Base-by-base conservation (phyloP, 352 stramenopile species). In the Phytopythium helicoides region DNA sequence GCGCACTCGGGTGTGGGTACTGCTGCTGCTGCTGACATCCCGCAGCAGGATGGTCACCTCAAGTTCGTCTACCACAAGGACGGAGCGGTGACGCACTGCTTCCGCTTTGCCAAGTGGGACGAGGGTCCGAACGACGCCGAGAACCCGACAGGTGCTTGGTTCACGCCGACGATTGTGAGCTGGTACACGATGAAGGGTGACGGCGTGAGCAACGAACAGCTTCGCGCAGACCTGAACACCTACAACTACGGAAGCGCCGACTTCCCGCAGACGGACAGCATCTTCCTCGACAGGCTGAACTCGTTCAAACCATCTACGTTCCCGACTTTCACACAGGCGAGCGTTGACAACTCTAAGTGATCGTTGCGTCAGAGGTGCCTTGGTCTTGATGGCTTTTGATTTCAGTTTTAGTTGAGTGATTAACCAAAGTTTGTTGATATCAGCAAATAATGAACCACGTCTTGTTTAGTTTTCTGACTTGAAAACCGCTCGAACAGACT, bases 131-230 rank as follows among this genome's bases (percentile, higher is more conserved):
- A 33, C 28, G 28, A 33, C 9, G 52, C 52, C 4, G 52, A 58
- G 42, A 58, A 58, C 23, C 41, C 41, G 19, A 11, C 6, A n/a
- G 40, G 52, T 16, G 7, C 31, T 11, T 58, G 8, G 4, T 16
- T 58, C 2, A 53, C 36, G 2, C 52, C 52, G 8, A 52, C 40
- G 40, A 52, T 58, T 18, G 44, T 37, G 31, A 58, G 52, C 42
- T 68, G 60, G 54, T 64, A 59, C 31, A 63, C 52, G 15, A 68
- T 55, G 51, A 49, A 37, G 23, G 60, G 60, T 31, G 60, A 68
- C 15, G 49, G 54, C 28, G 33, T 53, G 10, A 31, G 18, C 9
- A 58, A 58, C 42, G 19, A 18, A 18, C 14, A 44, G 28, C 42
- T 58, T 4, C 52, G 52, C 9, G 5, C 28, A 33, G 28, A 33